These are phyloP conservation scores for Rhynchosporium secalis DNA, from an alignment of 2,329 filamentous ascomycete species.

Conservation along the genomic window DNA sequence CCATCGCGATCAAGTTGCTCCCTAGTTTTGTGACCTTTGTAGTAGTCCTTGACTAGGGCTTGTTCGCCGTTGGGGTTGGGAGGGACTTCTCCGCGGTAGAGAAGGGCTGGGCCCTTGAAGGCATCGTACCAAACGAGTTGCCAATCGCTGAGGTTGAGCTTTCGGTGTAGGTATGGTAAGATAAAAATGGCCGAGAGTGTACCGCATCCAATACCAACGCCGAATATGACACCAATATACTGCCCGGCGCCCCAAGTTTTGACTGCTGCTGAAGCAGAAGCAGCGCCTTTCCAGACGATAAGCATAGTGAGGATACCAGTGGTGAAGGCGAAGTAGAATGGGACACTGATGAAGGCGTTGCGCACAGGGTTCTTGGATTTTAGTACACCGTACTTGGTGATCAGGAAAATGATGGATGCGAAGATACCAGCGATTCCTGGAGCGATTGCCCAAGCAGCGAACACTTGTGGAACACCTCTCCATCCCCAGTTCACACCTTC, in stretches of 20 bases:
- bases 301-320: constrained; percentile 44
- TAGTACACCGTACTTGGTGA: constrained; percentile 47
- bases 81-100: constrained; percentile 41
- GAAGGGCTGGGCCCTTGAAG: constrained; percentile 45
- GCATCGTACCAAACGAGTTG: constrained; percentile 46
- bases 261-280: constrained; percentile 40
- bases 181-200: constrained; percentile 46
- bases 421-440: constrained; percentile 56
- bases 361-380: constrained; percentile 44
- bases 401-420: constrained; percentile 48
- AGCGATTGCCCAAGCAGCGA: constrained; percentile 61
- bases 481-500: constrained; percentile 49
- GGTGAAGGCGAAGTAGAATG: constrained; percentile 46
- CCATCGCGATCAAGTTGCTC: constrained; percentile 35
- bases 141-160: constrained; percentile 47
- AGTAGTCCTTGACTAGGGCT: constrained; percentile 44
- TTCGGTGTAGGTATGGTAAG: constrained; percentile 49
- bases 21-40: constrained; percentile 43
- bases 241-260: constrained; percentile 39
- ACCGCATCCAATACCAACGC: constrained; percentile 43
- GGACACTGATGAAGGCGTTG: constrained; percentile 44
- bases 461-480: constrained; percentile 59
- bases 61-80: constrained; percentile 38
- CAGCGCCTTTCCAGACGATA: constrained; percentile 46
- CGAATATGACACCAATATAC: constrained; percentile 45